Conservation (phyloP, 2,329 filamentous ascomycete species). For the Xylaria sp. region DNA sequence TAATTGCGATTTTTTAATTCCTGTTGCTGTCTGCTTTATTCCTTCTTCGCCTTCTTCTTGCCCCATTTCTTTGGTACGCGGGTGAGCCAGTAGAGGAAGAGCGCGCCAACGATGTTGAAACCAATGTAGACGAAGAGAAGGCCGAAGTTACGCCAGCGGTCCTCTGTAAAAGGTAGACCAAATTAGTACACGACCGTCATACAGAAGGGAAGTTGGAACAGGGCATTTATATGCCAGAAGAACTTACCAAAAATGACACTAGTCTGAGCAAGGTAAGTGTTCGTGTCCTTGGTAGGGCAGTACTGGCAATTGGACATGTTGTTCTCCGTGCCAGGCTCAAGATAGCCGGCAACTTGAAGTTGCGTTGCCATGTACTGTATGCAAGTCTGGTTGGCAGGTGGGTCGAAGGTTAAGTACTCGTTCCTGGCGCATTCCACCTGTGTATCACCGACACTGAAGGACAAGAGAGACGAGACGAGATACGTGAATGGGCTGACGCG, state of each 20-base stretch:
- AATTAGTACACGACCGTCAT: slow-evolving; percentile 31
- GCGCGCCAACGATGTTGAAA: slow-evolving; percentile 65
- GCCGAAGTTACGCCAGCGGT: slow-evolving; percentile 68
- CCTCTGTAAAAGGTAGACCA: slow-evolving; percentile 36
- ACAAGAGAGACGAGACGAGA: slow-evolving; percentile 73
- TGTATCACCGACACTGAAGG: slow-evolving; percentile 71
- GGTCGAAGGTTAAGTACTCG: slow-evolving; percentile 72
- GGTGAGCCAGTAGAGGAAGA: slow-evolving; percentile 65
- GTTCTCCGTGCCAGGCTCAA: slow-evolving; percentile 51
- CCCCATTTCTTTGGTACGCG: slow-evolving; percentile 56
- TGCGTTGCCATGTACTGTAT: slow-evolving; percentile 64
- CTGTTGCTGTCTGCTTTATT: slow-evolving; percentile 24
- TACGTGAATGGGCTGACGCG: slow-evolving; percentile 80
- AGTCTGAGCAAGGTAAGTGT: slow-evolving; percentile 52
- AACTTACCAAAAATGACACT: slow-evolving; percentile 57
- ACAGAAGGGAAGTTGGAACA: not conserved
- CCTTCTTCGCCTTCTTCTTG: slow-evolving; percentile 47
- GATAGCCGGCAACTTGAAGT: slow-evolving; percentile 57
- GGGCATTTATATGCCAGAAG: not conserved
- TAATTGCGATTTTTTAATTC: not conserved
- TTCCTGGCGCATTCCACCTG: slow-evolving; percentile 69
- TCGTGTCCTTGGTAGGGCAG: slow-evolving; percentile 53
- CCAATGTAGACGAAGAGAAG: slow-evolving; percentile 65
- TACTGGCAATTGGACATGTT: slow-evolving; percentile 59
- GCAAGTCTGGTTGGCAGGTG: slow-evolving; percentile 66